A percentile compares a stretch with the other conserved stretches of the same genome.
Conservation (phyloP, 192 early-diverging fungal genomes). For the Phlyctochytrium planicorne region DNA sequence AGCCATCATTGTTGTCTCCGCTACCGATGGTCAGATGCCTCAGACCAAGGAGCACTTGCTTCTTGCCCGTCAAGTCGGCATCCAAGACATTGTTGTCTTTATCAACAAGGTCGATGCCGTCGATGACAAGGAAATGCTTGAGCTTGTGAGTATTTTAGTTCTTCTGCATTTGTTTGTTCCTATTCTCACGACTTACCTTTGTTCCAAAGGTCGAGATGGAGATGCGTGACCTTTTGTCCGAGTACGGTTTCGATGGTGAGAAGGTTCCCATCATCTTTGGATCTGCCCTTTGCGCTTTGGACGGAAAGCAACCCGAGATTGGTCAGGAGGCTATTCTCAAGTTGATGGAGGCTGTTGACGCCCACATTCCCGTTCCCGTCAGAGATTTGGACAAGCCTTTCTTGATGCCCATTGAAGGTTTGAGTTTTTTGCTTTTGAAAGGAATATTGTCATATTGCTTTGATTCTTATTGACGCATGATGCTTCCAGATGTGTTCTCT, state of each 20-base stretch:
- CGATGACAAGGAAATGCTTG: constrained; percentile 96
- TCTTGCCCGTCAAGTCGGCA: constrained; percentile 93
- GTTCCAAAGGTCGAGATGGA: constrained; percentile 81
- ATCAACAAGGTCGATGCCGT: constrained; percentile 99
- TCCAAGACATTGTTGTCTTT: constrained; percentile 90
- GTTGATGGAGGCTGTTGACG: constrained; percentile 92
- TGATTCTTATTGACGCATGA: not conserved
- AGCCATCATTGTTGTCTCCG: constrained; percentile 97
- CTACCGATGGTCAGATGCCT: constrained; percentile 98
- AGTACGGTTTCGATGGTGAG: constrained; percentile 94
- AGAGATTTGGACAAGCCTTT: constrained; percentile 98
- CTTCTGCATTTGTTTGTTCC: not conserved
- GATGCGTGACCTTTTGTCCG: constrained; percentile 89
- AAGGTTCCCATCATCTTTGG: constrained; percentile 87
- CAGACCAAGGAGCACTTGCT: constrained; percentile 98
- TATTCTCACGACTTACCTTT: not conserved
- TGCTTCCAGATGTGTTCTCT: constrained; percentile 82
- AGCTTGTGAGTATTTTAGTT: constrained; percentile 60
- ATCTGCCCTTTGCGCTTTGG: constrained; percentile 93
- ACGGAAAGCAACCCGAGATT: constrained; percentile 86
- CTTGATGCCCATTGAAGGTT: constrained; percentile 95
- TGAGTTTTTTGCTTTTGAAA: not conserved
- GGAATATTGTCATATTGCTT: not conserved
- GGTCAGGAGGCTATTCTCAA: constrained; percentile 85
- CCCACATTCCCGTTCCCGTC: constrained; percentile 84